phyloP scores from a whole-genome alignment of 1,139 yeast species.

The Fermentozyma sake region DNA sequence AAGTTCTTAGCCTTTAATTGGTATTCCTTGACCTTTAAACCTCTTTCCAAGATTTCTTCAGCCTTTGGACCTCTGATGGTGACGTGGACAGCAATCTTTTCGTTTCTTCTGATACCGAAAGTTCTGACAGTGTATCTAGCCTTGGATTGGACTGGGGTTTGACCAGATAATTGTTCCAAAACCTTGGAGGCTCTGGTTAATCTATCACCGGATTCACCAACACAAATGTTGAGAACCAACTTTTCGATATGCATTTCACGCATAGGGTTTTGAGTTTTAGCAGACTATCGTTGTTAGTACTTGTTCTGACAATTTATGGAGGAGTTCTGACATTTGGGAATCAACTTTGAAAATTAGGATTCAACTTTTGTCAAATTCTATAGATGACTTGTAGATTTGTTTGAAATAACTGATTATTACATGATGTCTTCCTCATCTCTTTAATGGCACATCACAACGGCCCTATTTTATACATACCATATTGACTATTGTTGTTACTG shows the following conservation, averaged over 20 bases:
- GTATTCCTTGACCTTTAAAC: conserved; percentile 99
- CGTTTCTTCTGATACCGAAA: conserved; percentile 99
- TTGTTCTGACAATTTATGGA: conserved; percentile 1
- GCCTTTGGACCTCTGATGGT: conserved; percentile 99
- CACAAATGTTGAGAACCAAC: conserved; percentile 99
- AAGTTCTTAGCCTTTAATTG: conserved; percentile 92
- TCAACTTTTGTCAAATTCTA: too few species aligned
- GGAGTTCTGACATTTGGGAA: too few species aligned
- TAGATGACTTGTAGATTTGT: too few species aligned
- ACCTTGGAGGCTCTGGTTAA: conserved; percentile 99
- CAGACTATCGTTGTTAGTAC: conserved; percentile 17
- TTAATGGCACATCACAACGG: too few species aligned
- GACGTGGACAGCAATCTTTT: conserved; percentile 98
- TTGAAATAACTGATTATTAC: too few species aligned
- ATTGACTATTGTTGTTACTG: too few species aligned
- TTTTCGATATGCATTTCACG: conserved; percentile 99
- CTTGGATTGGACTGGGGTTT: conserved; percentile 99
- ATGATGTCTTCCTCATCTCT: too few species aligned
- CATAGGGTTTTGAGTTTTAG: conserved; percentile 63
- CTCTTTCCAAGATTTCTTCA: conserved; percentile 99
- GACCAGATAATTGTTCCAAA: conserved; percentile 99
- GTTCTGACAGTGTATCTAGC: conserved; percentile 99
- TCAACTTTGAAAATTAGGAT: too few species aligned
- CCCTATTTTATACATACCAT: too few species aligned
- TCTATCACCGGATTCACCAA: conserved; percentile 99